Conservation (phyloP, 306 rosid species). For the Cicer yamashitae region DNA sequence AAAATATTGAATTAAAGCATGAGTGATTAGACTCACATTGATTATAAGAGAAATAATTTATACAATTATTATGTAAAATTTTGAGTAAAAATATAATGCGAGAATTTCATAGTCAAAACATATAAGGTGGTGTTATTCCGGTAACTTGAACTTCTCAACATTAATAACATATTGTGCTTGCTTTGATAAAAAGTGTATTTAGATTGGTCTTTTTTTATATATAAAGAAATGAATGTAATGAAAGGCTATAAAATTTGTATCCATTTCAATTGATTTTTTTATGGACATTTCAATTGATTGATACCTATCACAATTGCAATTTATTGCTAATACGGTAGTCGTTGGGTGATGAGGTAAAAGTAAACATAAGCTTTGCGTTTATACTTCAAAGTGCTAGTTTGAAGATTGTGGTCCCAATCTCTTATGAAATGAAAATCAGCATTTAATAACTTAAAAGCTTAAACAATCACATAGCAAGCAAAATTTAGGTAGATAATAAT, state of each 20-base stretch:
- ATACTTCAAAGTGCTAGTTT: constrained; percentile 14
- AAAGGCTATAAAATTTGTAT: constrained; percentile 9
- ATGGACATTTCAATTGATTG: constrained; percentile 28
- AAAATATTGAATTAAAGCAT: too few species aligned
- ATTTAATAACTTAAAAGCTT: constrained; percentile 13
- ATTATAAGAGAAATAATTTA: too few species aligned
- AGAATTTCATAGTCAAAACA: too few species aligned
- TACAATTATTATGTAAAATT: too few species aligned
- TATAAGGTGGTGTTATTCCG: too few species aligned
- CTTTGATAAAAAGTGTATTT: too few species aligned
- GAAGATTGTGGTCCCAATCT: constrained; percentile 44
- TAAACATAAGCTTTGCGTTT: background rate
- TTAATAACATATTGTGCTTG: too few species aligned
- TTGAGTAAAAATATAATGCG: too few species aligned
- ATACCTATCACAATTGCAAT: constrained; percentile 32
- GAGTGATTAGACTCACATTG: too few species aligned
- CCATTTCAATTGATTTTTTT: constrained; percentile 27
- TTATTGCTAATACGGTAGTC: constrained; percentile 28
- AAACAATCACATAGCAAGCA: background rate
- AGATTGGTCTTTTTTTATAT: background rate
- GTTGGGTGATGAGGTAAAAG: constrained; percentile 37
- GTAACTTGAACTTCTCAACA: too few species aligned
- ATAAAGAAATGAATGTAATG: background rate
- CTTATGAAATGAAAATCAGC: background rate
- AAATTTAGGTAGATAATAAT: background rate